Evolutionary conservation across 192 early-diverging fungal species (phyloP), one percentile per base, ranked within the genome.

Genomic region (Coemansia sp.): DNA sequence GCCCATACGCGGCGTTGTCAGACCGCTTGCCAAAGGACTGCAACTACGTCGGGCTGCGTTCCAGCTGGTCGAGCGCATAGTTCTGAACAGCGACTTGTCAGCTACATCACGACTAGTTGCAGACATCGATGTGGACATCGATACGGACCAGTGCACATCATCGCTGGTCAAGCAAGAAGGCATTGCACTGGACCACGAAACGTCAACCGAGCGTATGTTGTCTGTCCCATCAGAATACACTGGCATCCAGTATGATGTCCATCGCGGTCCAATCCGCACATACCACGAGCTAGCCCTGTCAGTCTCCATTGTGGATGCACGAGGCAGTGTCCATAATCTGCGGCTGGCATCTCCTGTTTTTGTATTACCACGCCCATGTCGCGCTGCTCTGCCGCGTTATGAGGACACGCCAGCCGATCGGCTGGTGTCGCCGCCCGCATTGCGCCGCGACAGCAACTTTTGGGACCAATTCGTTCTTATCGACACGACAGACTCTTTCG

Each of bases 231-330:
- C 56, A 31, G 62, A 58, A 5, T 76, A 76, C 51, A 62, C 59
- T 10, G 62, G 62, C 31, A 76, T 76, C 33, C 72, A 76, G 42
- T 76, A 76, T 41, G 72, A 76, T 51, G 58, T 76, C 6, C 72
- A 59, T 39, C 72, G 62, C 15, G 72, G 55, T 1, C 72, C 61
- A 8, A 65, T 69, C 36, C 65, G 62, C 18, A 31, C 60, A 43
- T 62, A 46, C 46, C 72, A 76, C 55, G 72, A 76, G 49, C 36
- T 76, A 15, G 39, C 61, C 10, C 36, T 76, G 31, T 61, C 65
- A 43, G 55, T 65, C 3, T 50, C 72, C 15, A 54, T 76, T 31
- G 38, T 51, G 2, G 72, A 76, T 48, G 35, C 39, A 0, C n/a
- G 18, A 18, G 55, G 55, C 30, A 54, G 40, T 14, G 31, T 38